phyloP scores from a whole-genome alignment of 2,329 filamentous ascomycete species.

The Drechslerella stenobrocha region DNA sequence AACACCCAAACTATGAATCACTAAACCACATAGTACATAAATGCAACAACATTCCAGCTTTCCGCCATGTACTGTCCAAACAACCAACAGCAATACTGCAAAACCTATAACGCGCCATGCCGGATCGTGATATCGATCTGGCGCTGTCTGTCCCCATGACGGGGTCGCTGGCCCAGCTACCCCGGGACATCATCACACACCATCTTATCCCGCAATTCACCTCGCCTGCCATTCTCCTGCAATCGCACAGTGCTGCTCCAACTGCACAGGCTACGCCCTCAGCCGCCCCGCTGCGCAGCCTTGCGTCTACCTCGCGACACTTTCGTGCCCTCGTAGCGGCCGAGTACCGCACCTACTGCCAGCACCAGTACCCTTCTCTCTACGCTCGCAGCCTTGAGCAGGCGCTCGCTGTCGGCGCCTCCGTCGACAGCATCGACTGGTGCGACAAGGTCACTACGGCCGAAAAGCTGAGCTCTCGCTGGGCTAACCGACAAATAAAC shows the following conservation, averaged over 20 bases:
- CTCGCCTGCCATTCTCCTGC: conserved; percentile 12
- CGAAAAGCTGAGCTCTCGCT: conserved; percentile 32
- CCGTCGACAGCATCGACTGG: conserved; percentile 21
- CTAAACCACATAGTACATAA: neutral
- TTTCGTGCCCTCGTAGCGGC: conserved; percentile 19
- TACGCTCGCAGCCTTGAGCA: conserved; percentile 9
- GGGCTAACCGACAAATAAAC: conserved; percentile 25
- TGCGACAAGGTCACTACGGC: conserved; percentile 1
- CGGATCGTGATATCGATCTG: neutral
- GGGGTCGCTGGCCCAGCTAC: conserved; percentile 9
- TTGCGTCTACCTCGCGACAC: conserved; percentile 18
- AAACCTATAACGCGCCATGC: neutral
- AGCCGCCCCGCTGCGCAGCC: conserved; percentile 9
- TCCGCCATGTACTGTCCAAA: too few relatives aligned
- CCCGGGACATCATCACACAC: conserved; percentile 38
- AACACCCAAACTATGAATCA: neutral
- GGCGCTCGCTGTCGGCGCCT: neutral
- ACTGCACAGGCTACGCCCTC: conserved; percentile 9
- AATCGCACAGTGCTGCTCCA: neutral
- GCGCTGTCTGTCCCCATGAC: neutral
- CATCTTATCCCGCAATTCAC: conserved; percentile 39
- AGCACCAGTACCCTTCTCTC: conserved; percentile 31
- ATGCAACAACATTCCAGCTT: neutral
- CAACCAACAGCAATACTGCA: neutral
- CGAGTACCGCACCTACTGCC: conserved; percentile 38